Percentiles rank a stretch among this genome's conserved stretches.
Evolutionary conservation across 2,329 filamentous ascomycete genomes (phyloP).

Genomic region (Metarhizium rileyi): DNA sequence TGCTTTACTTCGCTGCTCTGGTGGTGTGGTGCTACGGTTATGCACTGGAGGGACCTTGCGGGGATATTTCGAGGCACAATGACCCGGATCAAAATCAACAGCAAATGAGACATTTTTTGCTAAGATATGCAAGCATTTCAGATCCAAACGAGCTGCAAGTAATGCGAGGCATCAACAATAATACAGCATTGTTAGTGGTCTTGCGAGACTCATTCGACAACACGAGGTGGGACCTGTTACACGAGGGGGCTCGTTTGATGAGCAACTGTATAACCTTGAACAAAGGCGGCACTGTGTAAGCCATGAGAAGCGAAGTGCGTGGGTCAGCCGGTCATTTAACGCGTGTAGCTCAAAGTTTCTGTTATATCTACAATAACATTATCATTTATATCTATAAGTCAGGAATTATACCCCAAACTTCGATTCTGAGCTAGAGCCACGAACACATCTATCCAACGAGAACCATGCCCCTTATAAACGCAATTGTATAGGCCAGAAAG

Average conservation of each 20-base stretch:
- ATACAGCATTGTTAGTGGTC: constrained; percentile 69
- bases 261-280: constrained; percentile 59
- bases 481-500: neutral
- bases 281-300: constrained; percentile 15
- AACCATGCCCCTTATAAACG: no score
- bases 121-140: constrained; percentile 58
- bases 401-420: no score
- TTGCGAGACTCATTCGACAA: constrained; percentile 70
- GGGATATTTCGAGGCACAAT: constrained; percentile 38
- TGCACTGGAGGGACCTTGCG: constrained; percentile 72
- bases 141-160: constrained; percentile 69
- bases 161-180: constrained; percentile 69
- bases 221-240: constrained; percentile 82
- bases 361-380: no score
- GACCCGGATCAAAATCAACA: constrained; percentile 56
- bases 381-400: no score
- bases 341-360: no score
- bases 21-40: constrained; percentile 95
- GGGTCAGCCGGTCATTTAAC: neutral
- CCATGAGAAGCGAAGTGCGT: neutral
- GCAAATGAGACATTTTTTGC: constrained; percentile 73
- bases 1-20: constrained; percentile 83
- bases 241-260: constrained; percentile 74
- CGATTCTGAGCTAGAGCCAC: no score
- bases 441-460: no score